Conservation (phyloP, 2,329 filamentous ascomycete genomes). For the Furcasterigmium furcatum region DNA sequence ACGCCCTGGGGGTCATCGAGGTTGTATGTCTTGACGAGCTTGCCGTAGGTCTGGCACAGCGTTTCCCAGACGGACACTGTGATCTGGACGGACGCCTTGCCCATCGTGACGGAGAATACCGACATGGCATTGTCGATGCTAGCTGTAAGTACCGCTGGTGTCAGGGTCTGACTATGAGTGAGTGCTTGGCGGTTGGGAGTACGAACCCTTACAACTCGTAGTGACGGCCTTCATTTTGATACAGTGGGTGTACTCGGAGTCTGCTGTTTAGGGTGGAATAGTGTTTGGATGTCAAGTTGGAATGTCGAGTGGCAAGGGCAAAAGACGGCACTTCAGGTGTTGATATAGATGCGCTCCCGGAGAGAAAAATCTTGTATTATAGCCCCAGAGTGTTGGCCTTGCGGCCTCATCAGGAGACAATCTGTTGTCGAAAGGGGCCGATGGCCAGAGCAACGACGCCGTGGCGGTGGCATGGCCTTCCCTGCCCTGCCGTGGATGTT, state of each 20-base stretch:
- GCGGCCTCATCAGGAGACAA: slow-evolving; percentile 15
- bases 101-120: slow-evolving; percentile 13
- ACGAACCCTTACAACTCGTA: slow-evolving; percentile 7
- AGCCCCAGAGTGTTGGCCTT: slow-evolving; percentile 13
- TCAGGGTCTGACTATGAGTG: neutral
- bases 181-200: no score
- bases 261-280: no score
- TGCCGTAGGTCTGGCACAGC: slow-evolving; percentile 10
- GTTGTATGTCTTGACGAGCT: slow-evolving; percentile 9
- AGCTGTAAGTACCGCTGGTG: slow-evolving; percentile 3
- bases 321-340: no score
- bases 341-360: no score
- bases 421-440: slow-evolving; percentile 2
- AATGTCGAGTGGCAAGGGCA: no score
- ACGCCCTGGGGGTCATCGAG: slow-evolving; percentile 13
- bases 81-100: slow-evolving; percentile 11
- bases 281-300: no score
- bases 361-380: slow-evolving; percentile 6
- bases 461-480: slow-evolving; percentile 5
- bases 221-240: slow-evolving; percentile 1
- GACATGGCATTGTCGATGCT: slow-evolving; percentile 11
- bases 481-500: neutral
- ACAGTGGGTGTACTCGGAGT: no score
- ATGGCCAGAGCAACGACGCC: slow-evolving; percentile 8
- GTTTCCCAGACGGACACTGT: slow-evolving; percentile 11